phyloP scores from a whole-genome alignment of 371 early-diverging fungal genomes.

The Apophysomyces trapeziformis region DNA sequence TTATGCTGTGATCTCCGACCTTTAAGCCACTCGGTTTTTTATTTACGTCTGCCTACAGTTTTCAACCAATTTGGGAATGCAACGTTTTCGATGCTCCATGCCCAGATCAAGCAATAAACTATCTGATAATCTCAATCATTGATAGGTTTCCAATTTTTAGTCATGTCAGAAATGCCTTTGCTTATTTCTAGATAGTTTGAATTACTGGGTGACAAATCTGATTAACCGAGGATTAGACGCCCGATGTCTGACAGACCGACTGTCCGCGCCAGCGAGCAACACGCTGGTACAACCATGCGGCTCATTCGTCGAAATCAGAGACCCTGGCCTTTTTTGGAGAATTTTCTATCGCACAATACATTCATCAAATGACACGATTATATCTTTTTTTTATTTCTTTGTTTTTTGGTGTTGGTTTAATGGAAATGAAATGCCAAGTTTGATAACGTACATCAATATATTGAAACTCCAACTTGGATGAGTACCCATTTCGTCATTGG shows the following conservation, averaged over 20 bases:
- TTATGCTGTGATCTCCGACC: slow-evolving; percentile 5
- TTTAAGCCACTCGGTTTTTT: neutral
- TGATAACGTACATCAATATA: too few relatives aligned
- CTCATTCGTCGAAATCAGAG: too few relatives aligned
- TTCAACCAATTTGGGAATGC: neutral
- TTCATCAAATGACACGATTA: too few relatives aligned
- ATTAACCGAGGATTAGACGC: neutral
- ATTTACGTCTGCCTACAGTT: neutral
- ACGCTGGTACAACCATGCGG: too few relatives aligned
- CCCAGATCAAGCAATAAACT: neutral
- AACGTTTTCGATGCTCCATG: neutral
- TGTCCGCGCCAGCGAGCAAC: neutral
- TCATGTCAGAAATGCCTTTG: neutral
- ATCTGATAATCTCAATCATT: neutral
- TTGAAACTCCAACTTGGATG: too few relatives aligned
- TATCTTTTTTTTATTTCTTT: too few relatives aligned
- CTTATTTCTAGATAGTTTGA: neutral
- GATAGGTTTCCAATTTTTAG: neutral
- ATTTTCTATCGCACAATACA: too few relatives aligned
- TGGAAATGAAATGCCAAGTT: too few relatives aligned
- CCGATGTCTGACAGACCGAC: slow-evolving; percentile 1
- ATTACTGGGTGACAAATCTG: neutral
- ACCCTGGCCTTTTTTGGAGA: too few relatives aligned
- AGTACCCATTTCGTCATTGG: too few relatives aligned
- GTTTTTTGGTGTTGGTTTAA: too few relatives aligned